Conservation (phyloP, 2,329 filamentous ascomycete genomes). For the Phaeoacremonium minimum region DNA sequence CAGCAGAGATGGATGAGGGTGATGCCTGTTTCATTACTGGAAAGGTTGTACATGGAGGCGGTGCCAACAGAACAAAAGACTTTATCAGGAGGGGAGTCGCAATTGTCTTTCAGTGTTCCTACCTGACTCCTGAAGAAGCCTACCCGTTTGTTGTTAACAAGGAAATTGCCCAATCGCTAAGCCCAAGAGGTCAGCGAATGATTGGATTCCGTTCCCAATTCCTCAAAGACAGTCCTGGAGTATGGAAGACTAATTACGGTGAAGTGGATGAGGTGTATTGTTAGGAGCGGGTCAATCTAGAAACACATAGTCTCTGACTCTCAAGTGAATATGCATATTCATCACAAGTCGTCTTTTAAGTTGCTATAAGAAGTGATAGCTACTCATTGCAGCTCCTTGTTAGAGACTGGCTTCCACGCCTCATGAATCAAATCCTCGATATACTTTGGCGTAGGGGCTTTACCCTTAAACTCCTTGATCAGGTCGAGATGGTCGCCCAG, state of each 20-base stretch:
- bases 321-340: too few relatives aligned
- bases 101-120: constrained; percentile 18
- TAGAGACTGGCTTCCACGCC: constrained; percentile 6
- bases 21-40: constrained; percentile 23
- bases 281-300: too few relatives aligned
- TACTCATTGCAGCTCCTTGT: too few relatives aligned
- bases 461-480: constrained; percentile 14
- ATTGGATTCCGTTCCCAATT: constrained; percentile 21
- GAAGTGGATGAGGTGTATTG: too few relatives aligned
- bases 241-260: constrained; percentile 20
- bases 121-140: constrained; percentile 21
- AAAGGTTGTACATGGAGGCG: constrained; percentile 25
- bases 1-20: constrained; percentile 21
- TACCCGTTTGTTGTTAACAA: constrained; percentile 16
- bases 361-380: too few relatives aligned
- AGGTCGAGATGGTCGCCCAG: constrained; percentile 14
- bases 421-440: constrained; percentile 8
- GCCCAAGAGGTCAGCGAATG: constrained; percentile 16
- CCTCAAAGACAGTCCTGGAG: constrained; percentile 17
- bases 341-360: too few relatives aligned
- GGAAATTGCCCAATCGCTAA: constrained; percentile 14
- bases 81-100: constrained; percentile 14
- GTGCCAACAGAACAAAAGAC: constrained; percentile 21
- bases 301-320: too few relatives aligned
- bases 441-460: constrained; percentile 1